phyloP scores from a whole-genome alignment of 1,284 basidiomycete genomes.

The Ustilago cynodontis region DNA sequence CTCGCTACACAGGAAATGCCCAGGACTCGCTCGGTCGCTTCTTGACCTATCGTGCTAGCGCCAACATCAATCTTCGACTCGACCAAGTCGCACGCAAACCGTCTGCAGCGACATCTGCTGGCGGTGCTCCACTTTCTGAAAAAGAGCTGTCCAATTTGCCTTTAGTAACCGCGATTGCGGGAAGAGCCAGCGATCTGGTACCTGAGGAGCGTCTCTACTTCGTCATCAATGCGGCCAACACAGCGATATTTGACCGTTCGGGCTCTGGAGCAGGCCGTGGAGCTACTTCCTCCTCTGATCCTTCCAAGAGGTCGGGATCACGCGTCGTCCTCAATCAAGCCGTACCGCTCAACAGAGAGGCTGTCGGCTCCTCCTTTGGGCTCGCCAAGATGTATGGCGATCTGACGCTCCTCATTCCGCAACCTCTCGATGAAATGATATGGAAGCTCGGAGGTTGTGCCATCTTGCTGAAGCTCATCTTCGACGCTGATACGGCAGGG shows the following conservation, averaged over 20 bases:
- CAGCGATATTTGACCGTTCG: slow-evolving; percentile 35
- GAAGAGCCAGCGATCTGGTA: slow-evolving; percentile 48
- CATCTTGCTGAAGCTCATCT: slow-evolving; percentile 79
- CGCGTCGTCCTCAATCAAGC: slow-evolving; percentile 57
- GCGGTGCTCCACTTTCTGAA: slow-evolving; percentile 29
- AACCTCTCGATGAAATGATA: slow-evolving; percentile 80
- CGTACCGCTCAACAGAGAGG: slow-evolving; percentile 42
- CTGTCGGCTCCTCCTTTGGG: slow-evolving; percentile 43
- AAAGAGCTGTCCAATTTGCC: slow-evolving; percentile 48
- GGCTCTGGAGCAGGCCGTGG: slow-evolving; percentile 3
- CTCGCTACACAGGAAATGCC: slow-evolving; percentile 58
- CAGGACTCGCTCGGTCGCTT: slow-evolving; percentile 64
- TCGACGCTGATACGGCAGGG: slow-evolving; percentile 74
- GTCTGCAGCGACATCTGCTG: slow-evolving; percentile 5
- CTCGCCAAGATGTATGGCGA: slow-evolving; percentile 57
- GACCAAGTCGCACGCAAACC: slow-evolving; percentile 42
- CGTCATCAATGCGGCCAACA: slow-evolving; percentile 56
- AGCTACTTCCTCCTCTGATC: slow-evolving; percentile 7
- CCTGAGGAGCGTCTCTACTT: slow-evolving; percentile 55
- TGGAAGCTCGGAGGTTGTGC: slow-evolving; percentile 87
- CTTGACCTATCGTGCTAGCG: slow-evolving; percentile 58
- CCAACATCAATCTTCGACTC: slow-evolving; percentile 59
- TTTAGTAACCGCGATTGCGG: slow-evolving; percentile 55
- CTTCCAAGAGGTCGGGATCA: slow-evolving; percentile 31
- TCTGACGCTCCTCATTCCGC: slow-evolving; percentile 75